Evolutionary conservation across 1,284 basidiomycete genomes (phyloP), one percentile per base, ranked within the genome.

Genomic region (Cryptococcus depauperatus): DNA sequence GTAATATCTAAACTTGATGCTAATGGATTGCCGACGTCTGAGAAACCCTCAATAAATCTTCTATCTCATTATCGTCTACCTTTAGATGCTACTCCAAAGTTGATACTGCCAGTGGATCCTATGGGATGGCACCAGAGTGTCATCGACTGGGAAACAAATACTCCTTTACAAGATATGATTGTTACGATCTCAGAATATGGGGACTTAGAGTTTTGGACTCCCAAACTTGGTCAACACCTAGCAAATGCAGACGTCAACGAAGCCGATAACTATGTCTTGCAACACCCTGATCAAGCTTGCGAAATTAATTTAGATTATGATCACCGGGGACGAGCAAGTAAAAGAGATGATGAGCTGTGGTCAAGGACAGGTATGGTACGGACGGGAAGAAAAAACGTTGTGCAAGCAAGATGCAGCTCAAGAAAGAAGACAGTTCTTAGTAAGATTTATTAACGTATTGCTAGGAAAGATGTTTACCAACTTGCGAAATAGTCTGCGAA

Each of bases 401-500:
- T 73, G 38, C 79, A 78, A 58, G 87, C 83, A 18, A 74, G 81
- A 21, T 91, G 88, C 64, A 91, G 88, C 64, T 88, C 87, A 13
- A 80, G 83, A 16, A 90, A 89, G 71, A 92, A 91, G 70, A 85
- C 88, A 5, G 87, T 81, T 5, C 71, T 90, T 50, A 79, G 83
- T 62, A 35, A 51, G 56, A n/a, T n/a, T n/a, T n/a, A n/a, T n/a
- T n/a, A n/a, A n/a, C n/a, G n/a, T n/a, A n/a, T 27, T 23, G 34
- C 16, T 14, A 14, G 26, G 23, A 5, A 30, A 30, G 29, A 29
- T 30, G 16, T 30, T 47, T 25, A 44, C 35, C 37, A 47, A 43
- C 7, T n/a, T 28, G 19, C 41, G 35, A 50, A 53, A 43, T 65
- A 73, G 37, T 65, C 67, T 16, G 75, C 76, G 34, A 56, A 18